Conservation (phyloP, 208 protist genomes). For the Acanthamoeba triangularis region DNA sequence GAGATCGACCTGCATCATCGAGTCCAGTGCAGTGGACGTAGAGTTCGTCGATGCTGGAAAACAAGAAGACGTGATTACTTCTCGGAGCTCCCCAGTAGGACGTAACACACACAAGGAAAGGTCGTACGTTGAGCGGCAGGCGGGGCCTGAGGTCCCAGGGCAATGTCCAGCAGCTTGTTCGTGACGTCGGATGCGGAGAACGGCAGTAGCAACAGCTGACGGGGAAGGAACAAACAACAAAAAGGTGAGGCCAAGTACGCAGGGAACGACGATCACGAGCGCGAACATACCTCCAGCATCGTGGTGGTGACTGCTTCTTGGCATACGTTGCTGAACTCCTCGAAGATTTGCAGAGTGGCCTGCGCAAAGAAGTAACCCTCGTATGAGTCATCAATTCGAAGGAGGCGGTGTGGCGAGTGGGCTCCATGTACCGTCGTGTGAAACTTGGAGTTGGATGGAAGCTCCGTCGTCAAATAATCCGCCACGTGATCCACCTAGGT, state of each 20-base stretch:
- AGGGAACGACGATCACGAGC: not conserved
- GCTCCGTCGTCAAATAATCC: not conserved
- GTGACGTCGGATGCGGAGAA: not conserved
- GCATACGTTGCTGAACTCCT: slow-evolving; percentile 23
- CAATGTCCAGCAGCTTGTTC: slow-evolving; percentile 16
- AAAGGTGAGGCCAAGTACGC: not conserved
- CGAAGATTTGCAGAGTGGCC: slow-evolving; percentile 38
- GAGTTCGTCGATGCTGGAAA: not conserved
- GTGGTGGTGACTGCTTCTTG: slow-evolving; percentile 28
- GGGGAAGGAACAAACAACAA: not conserved
- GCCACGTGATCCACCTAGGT: not conserved
- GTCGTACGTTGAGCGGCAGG: too few species aligned
- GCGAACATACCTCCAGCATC: not conserved
- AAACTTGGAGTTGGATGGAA: not conserved
- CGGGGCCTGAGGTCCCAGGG: not conserved
- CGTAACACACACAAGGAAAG: too few species aligned
- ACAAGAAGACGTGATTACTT: too few species aligned
- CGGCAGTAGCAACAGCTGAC: slow-evolving; percentile 10
- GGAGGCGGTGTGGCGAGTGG: too few species aligned
- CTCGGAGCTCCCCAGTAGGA: too few species aligned
- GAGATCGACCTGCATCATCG: not conserved
- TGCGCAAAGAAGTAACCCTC: not conserved
- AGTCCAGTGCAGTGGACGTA: not conserved
- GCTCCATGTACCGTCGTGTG: not conserved
- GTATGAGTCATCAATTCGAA: not conserved